Base-by-base conservation (phyloP, 1,139 yeast genomes). In the Taphrina pruni region DNA sequence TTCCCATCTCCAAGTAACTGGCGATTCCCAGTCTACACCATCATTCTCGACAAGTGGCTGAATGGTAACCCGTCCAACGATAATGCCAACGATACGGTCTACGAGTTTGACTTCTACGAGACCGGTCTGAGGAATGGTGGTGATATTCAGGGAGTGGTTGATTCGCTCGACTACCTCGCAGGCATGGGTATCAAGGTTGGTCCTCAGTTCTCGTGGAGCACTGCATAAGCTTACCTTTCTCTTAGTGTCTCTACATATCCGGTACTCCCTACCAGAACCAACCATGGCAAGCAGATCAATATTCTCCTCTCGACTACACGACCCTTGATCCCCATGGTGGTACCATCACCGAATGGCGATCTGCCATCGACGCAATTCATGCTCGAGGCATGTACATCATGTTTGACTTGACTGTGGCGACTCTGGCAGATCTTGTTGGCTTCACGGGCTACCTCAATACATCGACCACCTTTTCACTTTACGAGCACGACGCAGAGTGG, bases 151-250 rank as follows among this genome's bases (percentile, higher is more conserved):
- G 71, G 71, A 6, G 48, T 70, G n/a, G 48, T 39, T 14, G 61
- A 58, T 21, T 62, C 70, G 9, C 68, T 70, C n/a, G 71, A 70
- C 21, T 70, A 70, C 26, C 65, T 70, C 14, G 50, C 69, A 43
- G 68, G 70, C 21, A 61, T 70, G 58, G 71, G 71, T 20, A 83
- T 67, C 48, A 51, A 56, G 58, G 71, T 64, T 46, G 17, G 61
- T n/a, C 12, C 3, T 14, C n/a, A 20, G 12, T 17, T 14, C 11
- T 11, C 4, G 6, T 5, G 1, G 11, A 7, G 57, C 35, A 14
- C 7, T 7, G 11, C 14, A 11, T 6, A 46, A 52, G 35, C 38
- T 26, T 21, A 57, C 8, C 14, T 1, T 35, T 48, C n/a, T 32
- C n/a, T 35, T 57, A 64, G 67, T 56, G 64, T 39, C 41, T 70